phyloP scores from a whole-genome alignment of 1,284 basidiomycete genomes.

The Mycosarcoma mackinlayi region DNA sequence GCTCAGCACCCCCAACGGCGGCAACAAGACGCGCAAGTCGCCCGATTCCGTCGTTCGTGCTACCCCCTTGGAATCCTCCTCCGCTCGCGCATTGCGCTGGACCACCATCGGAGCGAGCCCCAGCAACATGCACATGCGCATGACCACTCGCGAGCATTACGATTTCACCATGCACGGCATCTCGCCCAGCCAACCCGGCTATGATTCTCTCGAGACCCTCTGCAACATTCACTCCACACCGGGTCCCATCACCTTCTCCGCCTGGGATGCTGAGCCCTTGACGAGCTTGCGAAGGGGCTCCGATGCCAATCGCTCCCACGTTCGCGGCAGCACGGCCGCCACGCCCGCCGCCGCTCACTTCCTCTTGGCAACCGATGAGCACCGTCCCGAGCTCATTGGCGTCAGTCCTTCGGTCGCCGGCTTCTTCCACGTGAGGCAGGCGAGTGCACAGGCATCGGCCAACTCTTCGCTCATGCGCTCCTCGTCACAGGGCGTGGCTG shows the following conservation, averaged over 20 bases:
- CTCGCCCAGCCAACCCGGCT: constrained; percentile 44
- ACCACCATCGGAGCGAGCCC: constrained; percentile 44
- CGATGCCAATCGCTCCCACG: constrained; percentile 27
- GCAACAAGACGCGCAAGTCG: constrained; percentile 28
- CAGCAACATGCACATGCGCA: constrained; percentile 42
- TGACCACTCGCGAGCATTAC: constrained; percentile 61
- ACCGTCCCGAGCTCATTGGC: constrained; percentile 43
- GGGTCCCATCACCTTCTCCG: constrained; percentile 43
- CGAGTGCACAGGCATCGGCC: constrained; percentile 30
- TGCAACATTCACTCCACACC: constrained; percentile 48
- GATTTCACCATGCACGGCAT: constrained; percentile 61
- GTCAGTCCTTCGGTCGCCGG: constrained; percentile 48
- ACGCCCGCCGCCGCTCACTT: constrained; percentile 42
- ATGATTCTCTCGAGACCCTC: constrained; percentile 41
- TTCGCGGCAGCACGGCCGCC: constrained; percentile 18
- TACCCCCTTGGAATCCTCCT: constrained; percentile 31
- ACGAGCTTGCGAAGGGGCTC: constrained; percentile 32
- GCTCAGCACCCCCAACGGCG: constrained; percentile 31
- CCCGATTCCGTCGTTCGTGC: constrained; percentile 32
- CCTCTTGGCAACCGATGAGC: constrained; percentile 31
- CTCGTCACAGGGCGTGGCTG: constrained; percentile 33
- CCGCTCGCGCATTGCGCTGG: constrained; percentile 35
- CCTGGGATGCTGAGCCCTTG: constrained; percentile 49
- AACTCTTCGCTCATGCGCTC: constrained; percentile 46
- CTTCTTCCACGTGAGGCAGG: constrained; percentile 42